Evolutionary conservation across 768 basidiomycete genomes (phyloP), one percentile per base, ranked within the genome.

Genomic region (Sporobolomyces roseus): DNA sequence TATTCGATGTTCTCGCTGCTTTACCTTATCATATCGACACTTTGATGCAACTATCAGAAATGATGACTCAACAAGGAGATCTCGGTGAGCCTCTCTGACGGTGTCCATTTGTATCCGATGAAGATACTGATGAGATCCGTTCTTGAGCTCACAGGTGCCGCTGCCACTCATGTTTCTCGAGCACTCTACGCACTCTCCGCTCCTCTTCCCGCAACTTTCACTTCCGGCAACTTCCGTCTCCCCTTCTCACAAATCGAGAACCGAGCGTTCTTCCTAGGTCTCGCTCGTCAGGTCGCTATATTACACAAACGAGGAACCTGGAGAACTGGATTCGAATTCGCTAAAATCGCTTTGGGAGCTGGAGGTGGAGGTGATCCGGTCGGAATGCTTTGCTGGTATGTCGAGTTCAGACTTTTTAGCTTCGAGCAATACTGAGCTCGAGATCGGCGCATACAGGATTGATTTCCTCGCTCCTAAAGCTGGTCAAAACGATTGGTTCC

Each of bases 21-120:
- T 83, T 88, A 62, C 91, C 91, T 0, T 97, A 91, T 85, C 96
- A 98, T 74, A 89, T 87, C 1, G 94, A 98, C 78, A 93, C 93
- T 0, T 81, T 94, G 1, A 82, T 94, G 3, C 91, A 93, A 63
- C 79, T 93, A 19, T 86, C 89, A 4, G 91, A 93, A 73, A 86
- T 93, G 12, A 88, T 86, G 75, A 82, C 88, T 33, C 89, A 94
- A 77, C 84, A 91, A 74, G 92, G 94, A 82, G 76, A 77, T 36
- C 62, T 71, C 32, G 92, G 92, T 89, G 41, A 30, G 81, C 17
- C 38, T 9, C 38, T n/a, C n/a, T n/a, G n/a, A n/a, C n/a, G n/a
- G n/a, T n/a, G n/a, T n/a, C n/a, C n/a, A n/a, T n/a, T n/a, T n/a
- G n/a, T n/a, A n/a, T n/a, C n/a, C n/a, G n/a, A n/a, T n/a, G n/a